phyloP scores from a whole-genome alignment of 495 filamentous ascomycete genomes.

The Xylaria acuta region DNA sequence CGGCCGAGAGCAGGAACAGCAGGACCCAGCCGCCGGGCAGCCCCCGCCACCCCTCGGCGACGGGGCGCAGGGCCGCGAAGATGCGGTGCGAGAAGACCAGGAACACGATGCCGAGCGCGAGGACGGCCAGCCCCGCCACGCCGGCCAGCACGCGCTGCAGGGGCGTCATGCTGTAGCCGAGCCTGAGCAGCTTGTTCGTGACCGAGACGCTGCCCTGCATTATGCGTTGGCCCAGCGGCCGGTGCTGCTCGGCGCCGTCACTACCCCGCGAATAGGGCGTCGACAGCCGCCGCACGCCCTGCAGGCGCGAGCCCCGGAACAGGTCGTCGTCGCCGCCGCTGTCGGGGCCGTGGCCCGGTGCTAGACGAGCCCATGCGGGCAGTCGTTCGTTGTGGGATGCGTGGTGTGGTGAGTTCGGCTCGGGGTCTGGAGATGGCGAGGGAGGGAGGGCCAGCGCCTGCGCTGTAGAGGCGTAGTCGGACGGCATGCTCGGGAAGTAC shows the following conservation, averaged over 20 bases:
- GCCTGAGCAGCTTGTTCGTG: constrained; percentile 32
- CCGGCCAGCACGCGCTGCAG: constrained; percentile 66
- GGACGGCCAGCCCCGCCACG: constrained; percentile 52
- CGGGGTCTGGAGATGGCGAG: constrained; percentile 25
- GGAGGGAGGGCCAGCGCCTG: constrained; percentile 36
- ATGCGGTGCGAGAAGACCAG: constrained; percentile 78
- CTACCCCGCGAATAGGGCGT: constrained; percentile 28
- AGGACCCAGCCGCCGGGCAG: constrained; percentile 75
- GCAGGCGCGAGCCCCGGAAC: constrained; percentile 1
- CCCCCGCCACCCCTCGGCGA: constrained; percentile 75
- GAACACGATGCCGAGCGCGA: constrained; percentile 67
- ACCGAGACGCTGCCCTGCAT: constrained; percentile 29
- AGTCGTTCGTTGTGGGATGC: constrained; percentile 1
- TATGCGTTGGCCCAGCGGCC: constrained; percentile 29
- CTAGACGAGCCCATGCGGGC: constrained; percentile 30
- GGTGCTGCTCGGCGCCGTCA: constrained; percentile 5
- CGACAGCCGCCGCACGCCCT: constrained; percentile 29
- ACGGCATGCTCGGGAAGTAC: constrained; percentile 32
- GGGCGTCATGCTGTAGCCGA: constrained; percentile 56
- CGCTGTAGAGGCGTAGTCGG: constrained; percentile 37
- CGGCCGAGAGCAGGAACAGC: constrained; percentile 77
- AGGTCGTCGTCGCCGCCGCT: constrained; percentile 4
- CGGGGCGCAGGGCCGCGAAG: constrained; percentile 72
- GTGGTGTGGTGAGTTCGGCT: constrained; percentile 21
- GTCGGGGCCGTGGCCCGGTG: not conserved